A percentile compares a stretch with the other conserved stretches of the same genome.
Conservation (phyloP, 371 early-diverging fungal genomes). For the Dichotomocladium elegans region DNA sequence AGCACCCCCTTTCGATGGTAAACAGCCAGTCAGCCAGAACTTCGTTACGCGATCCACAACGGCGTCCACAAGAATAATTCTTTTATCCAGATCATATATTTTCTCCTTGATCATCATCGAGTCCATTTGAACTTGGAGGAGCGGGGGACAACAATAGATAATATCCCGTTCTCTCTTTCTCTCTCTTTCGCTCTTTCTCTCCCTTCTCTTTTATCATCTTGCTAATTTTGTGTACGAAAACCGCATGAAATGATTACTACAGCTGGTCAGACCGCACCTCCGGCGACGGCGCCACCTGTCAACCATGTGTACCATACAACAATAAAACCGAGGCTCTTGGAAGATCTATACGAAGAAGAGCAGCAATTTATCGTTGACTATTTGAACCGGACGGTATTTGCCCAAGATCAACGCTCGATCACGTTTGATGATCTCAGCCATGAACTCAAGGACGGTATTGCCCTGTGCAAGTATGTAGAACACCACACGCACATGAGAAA, state of each 20-base stretch:
- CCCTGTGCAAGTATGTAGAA: slow-evolving; percentile 68
- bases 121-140: not conserved
- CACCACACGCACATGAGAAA: not conserved
- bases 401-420: not conserved
- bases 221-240: not conserved
- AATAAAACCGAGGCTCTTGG: slow-evolving; percentile 1
- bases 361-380: slow-evolving; percentile 16
- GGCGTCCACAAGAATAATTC: too few species aligned
- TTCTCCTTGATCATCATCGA: not conserved
- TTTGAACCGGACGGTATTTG: slow-evolving; percentile 15
- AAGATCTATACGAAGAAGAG: slow-evolving; percentile 11
- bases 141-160: not conserved
- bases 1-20: too few species aligned
- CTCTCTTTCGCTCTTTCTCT: not conserved
- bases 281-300: not conserved
- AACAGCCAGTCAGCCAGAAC: too few species aligned
- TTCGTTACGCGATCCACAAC: too few species aligned
- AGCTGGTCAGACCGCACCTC: not conserved
- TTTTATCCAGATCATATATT: too few species aligned
- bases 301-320: not conserved
- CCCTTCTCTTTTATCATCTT: not conserved
- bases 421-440: slow-evolving; percentile 43
- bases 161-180: not conserved
- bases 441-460: slow-evolving; percentile 72
- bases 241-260: slow-evolving; percentile 2